Evolutionary conservation across 495 filamentous ascomycete species (phyloP), one percentile per base, ranked within the genome.

Genomic region (Penicillium coffeae): DNA sequence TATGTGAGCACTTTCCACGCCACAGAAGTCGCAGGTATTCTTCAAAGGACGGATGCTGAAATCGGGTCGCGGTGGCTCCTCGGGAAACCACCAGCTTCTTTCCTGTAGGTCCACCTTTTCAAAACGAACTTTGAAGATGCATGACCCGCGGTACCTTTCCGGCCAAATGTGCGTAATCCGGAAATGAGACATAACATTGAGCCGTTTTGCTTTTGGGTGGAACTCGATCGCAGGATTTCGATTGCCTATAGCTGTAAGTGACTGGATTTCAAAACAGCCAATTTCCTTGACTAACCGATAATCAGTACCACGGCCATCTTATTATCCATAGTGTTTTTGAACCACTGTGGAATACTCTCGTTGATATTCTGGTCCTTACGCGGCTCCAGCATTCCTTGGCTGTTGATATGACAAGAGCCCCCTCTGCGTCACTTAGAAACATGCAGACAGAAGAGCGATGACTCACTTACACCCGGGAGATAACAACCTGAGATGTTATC

Each of bases 101-200:
- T 66, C 53, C 0, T 52, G 33, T 1, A 83, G 62, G 15, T 88
- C 62, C 1, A 89, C 60, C 53, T 91, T 90, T 63, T 95, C 82
- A 19, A 91, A 76, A 4, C 89, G 78, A 13, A 86, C 73, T 52
- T 77, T 83, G 50, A 76, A 74, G 0, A 75, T 61, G 0, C 59
- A 73, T 14, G 75, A 68, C 0, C 63, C 47, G 1, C 69, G 58
- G 3, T 63, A 55, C 38, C 71, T 77, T 55, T 95, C 89, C 13
- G 59, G 69, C 90, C 90, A 95, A 1, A 90, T 66, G 27, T 86
- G 67, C 0, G 84, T 87, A 14, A 89, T 66, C 21, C 83, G 79
- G 58, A 91, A 94, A 57, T 73, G 85, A n/a, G 66, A 87, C 38
- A 92, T 74, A 1, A 93, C 82, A 41, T 79, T 82, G 54, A 85